Evolutionary conservation across 768 basidiomycete genomes (phyloP).

Genomic region (Hypsizygus marmoreus): DNA sequence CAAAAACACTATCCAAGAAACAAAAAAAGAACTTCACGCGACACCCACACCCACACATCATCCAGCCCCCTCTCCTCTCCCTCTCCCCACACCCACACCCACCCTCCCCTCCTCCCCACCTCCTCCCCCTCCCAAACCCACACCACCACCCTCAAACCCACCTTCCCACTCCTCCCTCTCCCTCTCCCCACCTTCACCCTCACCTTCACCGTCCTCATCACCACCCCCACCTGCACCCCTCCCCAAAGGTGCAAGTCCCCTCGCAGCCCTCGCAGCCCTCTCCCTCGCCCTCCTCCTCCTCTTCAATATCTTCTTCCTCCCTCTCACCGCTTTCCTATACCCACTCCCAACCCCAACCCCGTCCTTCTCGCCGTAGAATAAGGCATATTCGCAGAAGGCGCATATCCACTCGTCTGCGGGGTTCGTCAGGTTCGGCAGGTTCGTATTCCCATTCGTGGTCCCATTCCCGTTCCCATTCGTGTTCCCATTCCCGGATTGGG

Average conservation of each 20-base stretch:
- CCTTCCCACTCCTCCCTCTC: background rate
- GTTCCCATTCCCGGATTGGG: constrained; percentile 14
- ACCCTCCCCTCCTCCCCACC: background rate
- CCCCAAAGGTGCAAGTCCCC: too few relatives aligned
- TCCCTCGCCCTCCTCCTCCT: constrained; percentile 73
- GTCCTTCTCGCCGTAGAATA: constrained; percentile 86
- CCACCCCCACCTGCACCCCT: constrained; percentile 35
- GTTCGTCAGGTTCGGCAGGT: constrained; percentile 44
- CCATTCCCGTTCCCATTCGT: constrained; percentile 14
- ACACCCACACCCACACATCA: too few relatives aligned
- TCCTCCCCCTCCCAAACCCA: background rate
- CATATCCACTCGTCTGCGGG: constrained; percentile 92
- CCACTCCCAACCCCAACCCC: too few relatives aligned
- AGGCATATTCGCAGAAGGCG: constrained; percentile 87
- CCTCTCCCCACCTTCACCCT: background rate
- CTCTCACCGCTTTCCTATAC: constrained; percentile 66
- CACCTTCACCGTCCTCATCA: constrained; percentile 19
- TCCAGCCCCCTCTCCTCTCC: too few relatives aligned
- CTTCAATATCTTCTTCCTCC: constrained; percentile 76
- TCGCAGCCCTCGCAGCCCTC: constrained; percentile 54
- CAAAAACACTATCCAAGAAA: too few relatives aligned
- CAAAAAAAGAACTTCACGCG: too few relatives aligned
- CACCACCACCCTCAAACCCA: background rate
- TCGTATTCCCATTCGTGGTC: constrained; percentile 11
- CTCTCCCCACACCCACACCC: constrained; percentile 10